Percentiles rank a stretch among this genome's conserved stretches.
Conservation (phyloP, 805 yeast genomes). For the Zygoascus tannicola region DNA sequence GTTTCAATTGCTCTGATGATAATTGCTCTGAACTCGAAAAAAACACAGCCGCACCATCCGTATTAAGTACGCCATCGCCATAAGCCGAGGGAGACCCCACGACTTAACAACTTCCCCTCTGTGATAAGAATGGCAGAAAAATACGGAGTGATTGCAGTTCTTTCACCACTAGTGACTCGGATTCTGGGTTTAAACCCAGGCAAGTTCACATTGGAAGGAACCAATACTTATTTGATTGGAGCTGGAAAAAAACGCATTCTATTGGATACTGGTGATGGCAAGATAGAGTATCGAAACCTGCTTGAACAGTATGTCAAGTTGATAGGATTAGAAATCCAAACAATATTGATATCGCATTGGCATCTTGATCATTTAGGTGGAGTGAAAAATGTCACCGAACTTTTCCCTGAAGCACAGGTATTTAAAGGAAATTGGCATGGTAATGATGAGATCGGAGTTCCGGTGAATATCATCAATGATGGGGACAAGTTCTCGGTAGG, state of each 20-base stretch:
- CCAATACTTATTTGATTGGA: constrained; percentile 33
- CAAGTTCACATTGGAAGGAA: constrained; percentile 31
- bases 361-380: constrained; percentile 31
- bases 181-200: constrained; percentile 31
- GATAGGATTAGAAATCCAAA: constrained; percentile 19
- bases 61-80: too few relatives aligned
- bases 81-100: too few relatives aligned
- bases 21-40: too few relatives aligned
- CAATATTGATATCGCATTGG: constrained; percentile 30
- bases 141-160: constrained; percentile 17
- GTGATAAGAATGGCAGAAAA: too few relatives aligned
- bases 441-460: background rate
- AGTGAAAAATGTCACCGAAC: constrained; percentile 13
- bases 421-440: background rate
- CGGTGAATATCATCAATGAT: constrained; percentile 15
- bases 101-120: too few relatives aligned
- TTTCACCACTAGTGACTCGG: constrained; percentile 28
- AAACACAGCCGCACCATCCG: too few relatives aligned
- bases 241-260: constrained; percentile 25
- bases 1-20: too few relatives aligned
- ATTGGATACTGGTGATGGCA: constrained; percentile 31
- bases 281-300: constrained; percentile 20
- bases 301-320: constrained; percentile 17
- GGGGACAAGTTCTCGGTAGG: constrained; percentile 19
- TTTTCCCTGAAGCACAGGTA: background rate